These are phyloP conservation scores for Nitzschia palea DNA, from an alignment of 108 stramenopile species.

Conservation along the genomic window DNA sequence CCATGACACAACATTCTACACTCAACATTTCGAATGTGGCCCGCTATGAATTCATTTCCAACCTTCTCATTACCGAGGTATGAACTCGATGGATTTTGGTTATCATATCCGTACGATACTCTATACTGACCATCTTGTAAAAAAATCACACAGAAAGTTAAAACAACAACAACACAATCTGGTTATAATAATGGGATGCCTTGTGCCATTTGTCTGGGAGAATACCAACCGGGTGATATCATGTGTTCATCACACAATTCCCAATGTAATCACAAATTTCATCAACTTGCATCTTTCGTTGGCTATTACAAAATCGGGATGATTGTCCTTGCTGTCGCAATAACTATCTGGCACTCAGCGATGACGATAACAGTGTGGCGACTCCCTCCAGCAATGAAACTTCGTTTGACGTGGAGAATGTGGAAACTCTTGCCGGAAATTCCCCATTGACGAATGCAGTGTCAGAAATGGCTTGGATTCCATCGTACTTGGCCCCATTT, in stretches of 20 bases:
- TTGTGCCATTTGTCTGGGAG: constrained; percentile 36
- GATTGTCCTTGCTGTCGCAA: constrained; percentile 40
- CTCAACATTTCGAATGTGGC: background rate
- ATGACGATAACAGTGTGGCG: constrained; percentile 30
- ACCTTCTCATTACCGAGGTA: background rate
- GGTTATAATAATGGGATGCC: background rate
- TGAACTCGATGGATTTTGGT: too few relatives aligned
- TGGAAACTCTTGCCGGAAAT: too few relatives aligned
- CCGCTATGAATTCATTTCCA: constrained; percentile 1
- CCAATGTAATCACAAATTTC: constrained; percentile 40
- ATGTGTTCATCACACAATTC: constrained; percentile 38
- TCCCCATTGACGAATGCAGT: too few relatives aligned
- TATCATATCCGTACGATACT: too few relatives aligned
- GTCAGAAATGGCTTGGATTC: constrained; percentile 6
- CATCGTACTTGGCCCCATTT: constrained; percentile 7
- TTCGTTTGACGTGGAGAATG: background rate
- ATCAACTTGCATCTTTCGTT: constrained; percentile 28
- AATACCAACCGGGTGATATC: constrained; percentile 29
- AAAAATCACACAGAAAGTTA: too few relatives aligned
- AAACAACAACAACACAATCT: background rate
- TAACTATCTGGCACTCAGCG: constrained; percentile 24
- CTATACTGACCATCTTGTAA: too few relatives aligned
- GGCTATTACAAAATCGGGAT: constrained; percentile 26
- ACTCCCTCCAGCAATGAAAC: background rate
- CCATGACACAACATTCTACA: background rate